These are phyloP conservation scores for Cardiospermum halicacabum DNA, from an alignment of 345 rosid genomes.

Conservation along the genomic window DNA sequence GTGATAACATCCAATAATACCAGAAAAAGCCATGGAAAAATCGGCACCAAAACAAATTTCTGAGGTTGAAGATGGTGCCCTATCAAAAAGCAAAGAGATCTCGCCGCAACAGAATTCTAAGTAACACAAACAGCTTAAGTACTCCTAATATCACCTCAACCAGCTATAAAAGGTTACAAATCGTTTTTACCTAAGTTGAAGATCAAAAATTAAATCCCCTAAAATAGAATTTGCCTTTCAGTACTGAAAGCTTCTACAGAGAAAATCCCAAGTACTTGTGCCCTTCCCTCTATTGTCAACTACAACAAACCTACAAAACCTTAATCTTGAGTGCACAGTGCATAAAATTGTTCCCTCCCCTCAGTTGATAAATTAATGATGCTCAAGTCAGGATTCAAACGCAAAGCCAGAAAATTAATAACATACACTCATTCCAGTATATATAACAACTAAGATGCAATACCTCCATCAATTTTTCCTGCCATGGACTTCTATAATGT, in stretches of 20 bases:
- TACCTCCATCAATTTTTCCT: constrained; percentile 48
- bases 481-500: constrained; percentile 71
- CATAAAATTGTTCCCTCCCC: background rate
- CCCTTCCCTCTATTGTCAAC: background rate
- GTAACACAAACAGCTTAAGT: background rate
- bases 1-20: background rate
- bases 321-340: background rate
- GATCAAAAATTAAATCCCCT: background rate
- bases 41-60: background rate
- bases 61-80: background rate
- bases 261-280: background rate
- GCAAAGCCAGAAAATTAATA: background rate
- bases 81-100: background rate
- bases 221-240: background rate
- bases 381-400: background rate
- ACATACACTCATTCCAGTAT: background rate
- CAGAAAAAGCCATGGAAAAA: background rate
- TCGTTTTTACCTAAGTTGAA: background rate
- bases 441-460: background rate
- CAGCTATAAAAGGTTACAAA: background rate
- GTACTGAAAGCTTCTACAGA: background rate
- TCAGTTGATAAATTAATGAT: background rate
- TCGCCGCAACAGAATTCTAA: background rate
- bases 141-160: background rate
- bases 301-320: background rate